Base-by-base conservation (phyloP, 371 early-diverging fungal species). In the Thermomucor indicae-seudaticae region DNA sequence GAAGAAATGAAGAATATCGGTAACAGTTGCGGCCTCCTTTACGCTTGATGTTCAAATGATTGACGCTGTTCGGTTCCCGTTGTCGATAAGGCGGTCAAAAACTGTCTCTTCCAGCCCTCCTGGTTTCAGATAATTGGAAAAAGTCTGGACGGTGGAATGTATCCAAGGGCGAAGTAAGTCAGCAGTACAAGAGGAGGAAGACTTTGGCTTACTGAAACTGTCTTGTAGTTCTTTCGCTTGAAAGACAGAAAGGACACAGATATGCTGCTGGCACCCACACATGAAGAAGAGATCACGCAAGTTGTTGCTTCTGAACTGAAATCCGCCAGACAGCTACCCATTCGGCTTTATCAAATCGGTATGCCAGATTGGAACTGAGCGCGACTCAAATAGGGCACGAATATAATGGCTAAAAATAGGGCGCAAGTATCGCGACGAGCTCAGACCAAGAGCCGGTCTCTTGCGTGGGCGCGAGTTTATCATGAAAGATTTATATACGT, bases 401-500 rank as follows among this genome's bases (percentile, higher is more conserved):
- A n/a, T n/a, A n/a, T n/a, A n/a, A n/a, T n/a, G n/a, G n/a, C n/a
- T n/a, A n/a, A 17, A 3, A 5, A 22, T 45, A 71, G 75, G 81
- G 14, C 73, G 81, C 38, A 94, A 93, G 65, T 92, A 82, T 50
- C 81, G 93, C 5, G 92, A 94, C 58, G 93, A 93, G 51, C 65
- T 88, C 25, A 76, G 95, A 20, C 91, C 92, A 23, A 75, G 95
- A 20, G 80, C 83, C 10, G 94, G 93, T 6, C 60, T 95, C 19
- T 68, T 95, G 44, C 75, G 96, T 12, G 92, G 85, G 4, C 79
- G 91, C 32, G 94, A 95, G 62, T 94, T 95, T 55, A 58, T 93
- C n/a, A 95, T 95, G 96, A 95, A 93, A 61, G 96, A 95, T 66
- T 55, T 95, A 45, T 94, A 95, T 66, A 82, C 91, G 5, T 95